Conservation (phyloP, 495 filamentous ascomycete species). For the Hypoxylon subgilvum region DNA sequence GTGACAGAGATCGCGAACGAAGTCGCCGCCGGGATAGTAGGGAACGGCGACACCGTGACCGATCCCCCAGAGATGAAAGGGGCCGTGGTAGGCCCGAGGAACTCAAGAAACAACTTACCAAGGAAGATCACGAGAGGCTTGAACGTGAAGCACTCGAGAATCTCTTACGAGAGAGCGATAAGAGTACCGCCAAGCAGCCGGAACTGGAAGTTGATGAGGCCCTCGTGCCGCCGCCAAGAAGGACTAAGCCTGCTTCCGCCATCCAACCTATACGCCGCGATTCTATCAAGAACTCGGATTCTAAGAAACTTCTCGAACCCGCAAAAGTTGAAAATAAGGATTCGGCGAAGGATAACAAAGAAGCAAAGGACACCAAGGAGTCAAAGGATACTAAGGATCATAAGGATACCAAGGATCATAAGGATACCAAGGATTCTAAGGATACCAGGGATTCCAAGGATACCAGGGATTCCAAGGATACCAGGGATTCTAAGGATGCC, state of each 20-base stretch:
- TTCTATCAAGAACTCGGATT: slow-evolving; percentile 49
- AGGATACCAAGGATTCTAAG: slow-evolving; percentile 23
- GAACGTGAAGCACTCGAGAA: slow-evolving; percentile 62
- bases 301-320: slow-evolving; percentile 42
- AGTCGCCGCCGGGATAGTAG: slow-evolving; percentile 39
- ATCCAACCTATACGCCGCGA: slow-evolving; percentile 59
- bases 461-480: slow-evolving; percentile 25
- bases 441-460: slow-evolving; percentile 27
- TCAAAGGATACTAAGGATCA: slow-evolving; percentile 27
- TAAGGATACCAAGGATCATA: slow-evolving; percentile 33
- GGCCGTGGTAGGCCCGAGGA: slow-evolving; percentile 41
- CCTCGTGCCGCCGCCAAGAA: slow-evolving; percentile 60
- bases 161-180: slow-evolving; percentile 61
- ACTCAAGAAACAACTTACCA: slow-evolving; percentile 55
- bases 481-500: slow-evolving; percentile 20
- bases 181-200: slow-evolving; percentile 49
- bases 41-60: slow-evolving; percentile 40
- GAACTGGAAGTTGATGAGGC: slow-evolving; percentile 61
- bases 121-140: slow-evolving; percentile 60
- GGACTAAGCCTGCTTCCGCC: slow-evolving; percentile 58
- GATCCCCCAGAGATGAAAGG: slow-evolving; percentile 42
- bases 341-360: slow-evolving; percentile 23
- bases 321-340: slow-evolving; percentile 41
- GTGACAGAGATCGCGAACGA: slow-evolving; percentile 42
- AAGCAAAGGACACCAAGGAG: slow-evolving; percentile 31